Base-by-base conservation (phyloP, 1,284 basidiomycete genomes). In the Leccinum griseonigrum region DNA sequence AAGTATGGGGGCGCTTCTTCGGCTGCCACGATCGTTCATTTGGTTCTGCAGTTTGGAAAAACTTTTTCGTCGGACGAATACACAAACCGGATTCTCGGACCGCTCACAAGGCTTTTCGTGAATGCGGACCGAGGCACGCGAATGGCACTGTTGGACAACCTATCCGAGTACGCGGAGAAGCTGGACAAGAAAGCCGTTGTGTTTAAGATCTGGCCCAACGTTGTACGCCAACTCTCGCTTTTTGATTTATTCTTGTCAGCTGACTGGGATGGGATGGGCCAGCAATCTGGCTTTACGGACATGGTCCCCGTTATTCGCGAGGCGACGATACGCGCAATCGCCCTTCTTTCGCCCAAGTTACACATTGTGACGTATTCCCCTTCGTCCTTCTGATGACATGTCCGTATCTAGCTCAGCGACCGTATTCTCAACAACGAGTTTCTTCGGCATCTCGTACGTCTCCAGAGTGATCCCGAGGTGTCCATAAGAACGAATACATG, bases 401-500 rank as follows among this genome's bases (percentile, higher is more conserved):
- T 10, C 26, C 2, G 5, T 4, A 11, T 40, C 9, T 26, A 95
- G 92, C 81, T 98, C 54, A 92, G 82, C 56, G 95, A 98, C 66
- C 89, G 97, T 1, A 88, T 98, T 50, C 83, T 99, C 52, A 99
- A 99, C 78, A 99, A 99, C 68, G 97, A 99, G 64, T 86, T 99
- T 32, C 84, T 99, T 1, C 90, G 96, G 3, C 85, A 93, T 64
- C 85, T 99, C 18, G 97, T 97, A 2, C 94, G 94, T 69, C 92
- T 94, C 76, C 97, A 99, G 78, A 87, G 85, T 18, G 97, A 99
- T 72, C 80, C 88, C 0, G 97, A 98, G 76, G 85, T 96, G 0
- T 96, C 95, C 1, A 98, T 99, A 69, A 87, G 97, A 50, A 99
- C 97, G 13, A 99, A 99, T 73, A 98, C 97, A 0, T 98, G 95